Conservation (phyloP, 768 basidiomycete genomes). For the Rossbeevera mucosa region DNA sequence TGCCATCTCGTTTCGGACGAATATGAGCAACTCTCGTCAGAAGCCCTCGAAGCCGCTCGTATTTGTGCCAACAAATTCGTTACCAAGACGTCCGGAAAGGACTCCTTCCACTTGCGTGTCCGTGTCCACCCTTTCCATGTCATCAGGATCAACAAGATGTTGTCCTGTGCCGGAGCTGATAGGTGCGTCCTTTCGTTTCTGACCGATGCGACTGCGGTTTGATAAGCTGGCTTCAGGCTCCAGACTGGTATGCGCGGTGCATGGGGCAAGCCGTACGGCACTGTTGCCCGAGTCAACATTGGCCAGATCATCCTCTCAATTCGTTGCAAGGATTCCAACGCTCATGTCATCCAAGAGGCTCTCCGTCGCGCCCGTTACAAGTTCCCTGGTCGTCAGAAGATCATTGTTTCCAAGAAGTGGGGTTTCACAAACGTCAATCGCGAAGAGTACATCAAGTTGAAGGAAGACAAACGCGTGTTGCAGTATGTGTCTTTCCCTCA, state of each 20-base stretch:
- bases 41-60: conserved; percentile 96
- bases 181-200: conserved; percentile 40
- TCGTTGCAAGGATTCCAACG: conserved; percentile 86
- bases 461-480: conserved; percentile 85
- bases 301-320: conserved; percentile 92
- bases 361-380: conserved; percentile 98
- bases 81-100: conserved; percentile 96
- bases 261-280: conserved; percentile 98
- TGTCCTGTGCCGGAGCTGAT: conserved; percentile 99
- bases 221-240: conserved; percentile 43
- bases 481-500: conserved; percentile 51
- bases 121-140: conserved; percentile 99
- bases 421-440: conserved; percentile 95
- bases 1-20: conserved; percentile 96
- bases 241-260: conserved; percentile 99
- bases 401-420: conserved; percentile 97
- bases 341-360: conserved; percentile 89
- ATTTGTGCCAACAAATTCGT: conserved; percentile 99
- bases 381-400: conserved; percentile 98
- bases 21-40: conserved; percentile 93
- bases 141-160: conserved; percentile 99
- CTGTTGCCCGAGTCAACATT: conserved; percentile 93
- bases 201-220: not conserved
- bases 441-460: conserved; percentile 82
- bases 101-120: conserved; percentile 97